Evolutionary conservation across 768 basidiomycete genomes (phyloP).

Genomic region (Lactifluus subvellereus): DNA sequence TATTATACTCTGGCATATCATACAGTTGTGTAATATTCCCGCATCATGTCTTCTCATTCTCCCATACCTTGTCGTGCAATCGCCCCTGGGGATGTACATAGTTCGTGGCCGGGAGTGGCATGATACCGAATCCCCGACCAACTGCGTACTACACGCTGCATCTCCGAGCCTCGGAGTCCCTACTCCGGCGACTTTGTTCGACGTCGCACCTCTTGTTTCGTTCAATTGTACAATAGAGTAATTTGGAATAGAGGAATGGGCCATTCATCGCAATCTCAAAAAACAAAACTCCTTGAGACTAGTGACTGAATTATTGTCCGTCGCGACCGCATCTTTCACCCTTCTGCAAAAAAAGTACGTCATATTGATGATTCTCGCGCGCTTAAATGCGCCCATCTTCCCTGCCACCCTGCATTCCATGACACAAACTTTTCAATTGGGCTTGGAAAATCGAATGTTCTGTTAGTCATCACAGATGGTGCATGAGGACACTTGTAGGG

Average conservation of each 20-base stretch:
- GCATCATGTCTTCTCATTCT: neutral
- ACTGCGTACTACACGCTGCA: neutral
- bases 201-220: conserved; percentile 10
- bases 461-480: neutral
- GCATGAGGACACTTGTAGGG: neutral
- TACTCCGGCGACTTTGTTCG: neutral
- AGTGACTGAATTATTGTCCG: neutral
- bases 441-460: neutral
- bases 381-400: neutral
- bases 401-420: neutral
- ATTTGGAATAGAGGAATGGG: conserved; percentile 7
- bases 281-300: neutral
- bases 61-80: neutral
- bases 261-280: neutral
- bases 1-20: conserved; percentile 22
- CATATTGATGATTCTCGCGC: conserved; percentile 10
- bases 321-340: neutral
- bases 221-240: conserved; percentile 17
- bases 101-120: neutral
- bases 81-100: neutral
- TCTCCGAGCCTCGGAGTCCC: neutral
- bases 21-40: conserved; percentile 24
- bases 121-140: neutral
- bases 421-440: neutral
- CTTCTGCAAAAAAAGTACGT: neutral